Base-by-base conservation (phyloP, 345 rosid genomes). In the Excoecaria agallocha region DNA sequence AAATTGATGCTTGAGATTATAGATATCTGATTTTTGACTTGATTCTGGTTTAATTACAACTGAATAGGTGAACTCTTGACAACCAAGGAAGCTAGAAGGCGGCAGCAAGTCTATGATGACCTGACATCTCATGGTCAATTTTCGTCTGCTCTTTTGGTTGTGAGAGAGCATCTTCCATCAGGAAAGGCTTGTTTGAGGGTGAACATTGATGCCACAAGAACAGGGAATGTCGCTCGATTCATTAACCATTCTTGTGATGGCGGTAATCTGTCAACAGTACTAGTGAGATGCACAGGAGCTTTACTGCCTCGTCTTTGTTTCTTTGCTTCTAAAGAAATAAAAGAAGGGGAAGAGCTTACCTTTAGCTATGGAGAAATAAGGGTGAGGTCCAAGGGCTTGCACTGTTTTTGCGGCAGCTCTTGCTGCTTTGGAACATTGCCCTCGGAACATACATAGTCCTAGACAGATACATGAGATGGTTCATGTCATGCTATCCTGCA, bases 171-270 rank as follows among this genome's bases (percentile, higher is more conserved):
- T 85, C 93, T 92, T 38, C 98, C 95, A 46, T 90, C 98, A 2
- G 87, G 93, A 57, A 85, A 88, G 74, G 94, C 97, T 52, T 94
- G 95, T 79, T 79, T 92, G 76, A 87, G 98, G 78, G 76, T 94
- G 56, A 94, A 94, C 83, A 86, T 92, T 0, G 97, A 92, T 70
- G 97, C 97, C 77, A 94, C 98, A 3, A 78, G 83, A 57, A 80
- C 85, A 0, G 98, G 97, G 54, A 94, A 94, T 37, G 78, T 90
- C 30, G 93, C 91, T 16, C 84, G 98, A 67, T 91, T 92, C 82
- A 84, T 94, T 20, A 94, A 92, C 86, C 98, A 94, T 83, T 94
- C 98, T 54, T 94, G 98, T 69, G 98, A 91, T 24, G 95, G 98
- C 0, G 97, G 95, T 41, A 91, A 92, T 75, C 86, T 94, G 51